Percentiles rank a stretch among this genome's conserved stretches.
phyloP scores from a whole-genome alignment of 1,139 yeast species.

The Kurtzmaniella quercitrusa region DNA sequence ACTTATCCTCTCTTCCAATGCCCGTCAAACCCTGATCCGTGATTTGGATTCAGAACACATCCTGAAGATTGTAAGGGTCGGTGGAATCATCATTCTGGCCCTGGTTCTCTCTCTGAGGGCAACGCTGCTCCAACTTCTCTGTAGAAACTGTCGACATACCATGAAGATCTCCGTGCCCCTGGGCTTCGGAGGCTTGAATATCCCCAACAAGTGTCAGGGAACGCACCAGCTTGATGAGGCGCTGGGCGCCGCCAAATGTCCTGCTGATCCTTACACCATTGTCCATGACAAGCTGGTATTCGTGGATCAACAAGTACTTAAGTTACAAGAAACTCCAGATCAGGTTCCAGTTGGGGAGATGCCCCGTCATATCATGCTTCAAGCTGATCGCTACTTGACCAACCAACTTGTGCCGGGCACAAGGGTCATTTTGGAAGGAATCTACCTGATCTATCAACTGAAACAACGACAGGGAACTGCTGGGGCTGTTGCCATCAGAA shows the following conservation, averaged over 20 bases:
- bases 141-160: slow-evolving; percentile 84
- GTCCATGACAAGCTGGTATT: slow-evolving; percentile 91
- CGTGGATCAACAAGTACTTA: slow-evolving; percentile 90
- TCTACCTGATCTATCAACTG: slow-evolving; percentile 81
- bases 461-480: slow-evolving; percentile 47
- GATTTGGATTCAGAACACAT: slow-evolving; percentile 85
- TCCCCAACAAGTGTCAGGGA: slow-evolving; percentile 76
- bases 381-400: slow-evolving; percentile 86
- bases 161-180: slow-evolving; percentile 60
- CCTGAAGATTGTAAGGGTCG: slow-evolving; percentile 82
- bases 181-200: slow-evolving; percentile 73
- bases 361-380: slow-evolving; percentile 89
- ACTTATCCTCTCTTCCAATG: slow-evolving; percentile 68
- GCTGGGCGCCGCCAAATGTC: slow-evolving; percentile 64
- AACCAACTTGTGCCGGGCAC: slow-evolving; percentile 94
- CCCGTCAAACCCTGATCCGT: slow-evolving; percentile 71
- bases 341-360: slow-evolving; percentile 98
- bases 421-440: slow-evolving; percentile 85
- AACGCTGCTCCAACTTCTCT: slow-evolving; percentile 76
- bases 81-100: slow-evolving; percentile 91
- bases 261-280: slow-evolving; percentile 86
- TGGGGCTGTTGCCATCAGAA: slow-evolving; percentile 74
- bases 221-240: slow-evolving; percentile 45
- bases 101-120: slow-evolving; percentile 89
- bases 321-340: slow-evolving; percentile 94